Percentiles rank a stretch among this genome's conserved stretches.
phyloP scores from a whole-genome alignment of 2,329 filamentous ascomycete genomes.

The Colletotrichum tabaci region DNA sequence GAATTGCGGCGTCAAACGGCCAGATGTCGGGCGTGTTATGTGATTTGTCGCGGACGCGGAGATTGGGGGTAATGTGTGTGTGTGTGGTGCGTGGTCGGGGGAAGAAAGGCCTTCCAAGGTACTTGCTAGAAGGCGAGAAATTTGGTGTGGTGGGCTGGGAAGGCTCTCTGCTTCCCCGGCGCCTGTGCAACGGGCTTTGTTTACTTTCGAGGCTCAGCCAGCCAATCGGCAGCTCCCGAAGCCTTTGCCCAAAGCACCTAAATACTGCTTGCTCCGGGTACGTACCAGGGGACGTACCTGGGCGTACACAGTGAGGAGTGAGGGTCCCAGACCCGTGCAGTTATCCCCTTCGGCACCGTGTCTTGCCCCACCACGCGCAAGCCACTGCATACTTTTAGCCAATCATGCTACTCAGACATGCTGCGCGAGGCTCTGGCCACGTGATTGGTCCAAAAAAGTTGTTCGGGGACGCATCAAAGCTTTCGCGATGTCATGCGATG shows the following conservation, averaged over 20 bases:
- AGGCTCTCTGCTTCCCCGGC: not conserved
- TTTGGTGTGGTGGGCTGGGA: conserved; percentile 24
- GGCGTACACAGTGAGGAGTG: no score
- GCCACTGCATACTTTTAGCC: not conserved
- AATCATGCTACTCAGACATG: not conserved
- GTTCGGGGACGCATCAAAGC: conserved; percentile 17
- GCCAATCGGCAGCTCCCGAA: conserved; percentile 40
- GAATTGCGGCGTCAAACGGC: not conserved
- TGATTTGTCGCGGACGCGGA: conserved; percentile 14
- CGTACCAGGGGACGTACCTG: no score
- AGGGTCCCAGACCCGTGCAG: not conserved
- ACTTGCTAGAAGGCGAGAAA: conserved; percentile 22
- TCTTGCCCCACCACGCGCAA: not conserved
- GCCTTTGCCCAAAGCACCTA: not conserved
- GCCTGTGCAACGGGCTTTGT: conserved; percentile 33
- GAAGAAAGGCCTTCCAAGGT: conserved; percentile 25
- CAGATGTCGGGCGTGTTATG: not conserved
- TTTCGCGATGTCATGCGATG: conserved; percentile 27
- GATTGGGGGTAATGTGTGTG: not conserved
- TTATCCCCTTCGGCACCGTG: not conserved
- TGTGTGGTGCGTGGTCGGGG: not conserved
- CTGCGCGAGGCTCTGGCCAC: conserved; percentile 13
- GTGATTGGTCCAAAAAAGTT: conserved; percentile 27
- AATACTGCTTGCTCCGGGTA: no score
- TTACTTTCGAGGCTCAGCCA: conserved; percentile 15